Percentiles rank a stretch among this genome's conserved stretches.
Conservation (phyloP, 495 filamentous ascomycete genomes). For the Penicillium mononematosum region DNA sequence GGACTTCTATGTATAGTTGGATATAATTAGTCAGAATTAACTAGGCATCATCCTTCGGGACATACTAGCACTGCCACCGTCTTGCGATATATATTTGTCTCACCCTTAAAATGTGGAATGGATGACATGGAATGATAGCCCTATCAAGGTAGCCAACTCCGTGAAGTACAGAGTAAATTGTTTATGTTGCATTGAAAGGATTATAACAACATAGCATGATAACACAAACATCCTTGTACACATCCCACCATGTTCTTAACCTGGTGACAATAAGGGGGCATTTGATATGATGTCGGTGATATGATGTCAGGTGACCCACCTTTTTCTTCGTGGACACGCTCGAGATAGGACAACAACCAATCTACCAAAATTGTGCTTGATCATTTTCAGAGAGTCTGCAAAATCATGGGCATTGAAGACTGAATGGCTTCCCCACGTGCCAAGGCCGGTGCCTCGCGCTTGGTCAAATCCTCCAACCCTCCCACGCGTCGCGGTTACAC, state of each 20-base stretch:
- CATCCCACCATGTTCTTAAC: too few relatives aligned
- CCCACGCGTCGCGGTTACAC: conserved; percentile 5
- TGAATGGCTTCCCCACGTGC: conserved; percentile 11
- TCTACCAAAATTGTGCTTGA: background rate
- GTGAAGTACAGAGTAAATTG: background rate
- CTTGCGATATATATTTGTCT: too few relatives aligned
- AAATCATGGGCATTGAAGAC: background rate
- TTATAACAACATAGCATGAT: background rate
- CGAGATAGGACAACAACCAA: background rate
- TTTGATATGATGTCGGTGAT: background rate
- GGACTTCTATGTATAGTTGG: background rate
- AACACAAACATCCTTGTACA: background rate
- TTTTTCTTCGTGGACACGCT: background rate
- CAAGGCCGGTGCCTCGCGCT: background rate
- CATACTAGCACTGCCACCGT: background rate
- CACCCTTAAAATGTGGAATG: background rate
- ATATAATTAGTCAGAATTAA: background rate
- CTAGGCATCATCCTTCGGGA: background rate
- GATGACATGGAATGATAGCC: background rate
- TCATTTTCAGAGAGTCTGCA: background rate
- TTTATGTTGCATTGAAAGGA: background rate
- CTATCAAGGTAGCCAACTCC: background rate
- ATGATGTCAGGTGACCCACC: conserved; percentile 11
- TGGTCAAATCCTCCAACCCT: background rate
- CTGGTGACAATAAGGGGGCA: background rate